A percentile compares a stretch with the other conserved stretches of the same genome.
Evolutionary conservation across 352 stramenopile genomes (phyloP).

Genomic region (Phytophthora fragariae): DNA sequence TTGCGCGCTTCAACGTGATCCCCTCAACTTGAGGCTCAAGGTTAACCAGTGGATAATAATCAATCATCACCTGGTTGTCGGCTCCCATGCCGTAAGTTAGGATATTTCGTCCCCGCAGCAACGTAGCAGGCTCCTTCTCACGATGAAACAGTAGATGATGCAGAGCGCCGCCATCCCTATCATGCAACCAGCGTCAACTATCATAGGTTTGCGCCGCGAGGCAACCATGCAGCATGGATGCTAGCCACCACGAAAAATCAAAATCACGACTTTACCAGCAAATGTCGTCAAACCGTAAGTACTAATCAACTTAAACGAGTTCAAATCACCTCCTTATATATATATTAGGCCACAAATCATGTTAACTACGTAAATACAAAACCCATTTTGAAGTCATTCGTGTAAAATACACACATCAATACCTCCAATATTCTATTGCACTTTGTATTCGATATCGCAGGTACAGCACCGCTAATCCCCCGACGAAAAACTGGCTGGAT

Average conservation of each 20-base stretch:
- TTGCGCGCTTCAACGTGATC: constrained; percentile 26
- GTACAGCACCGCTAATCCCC: constrained; percentile 8
- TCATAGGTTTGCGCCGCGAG: background rate
- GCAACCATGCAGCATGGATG: background rate
- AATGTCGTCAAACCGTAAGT: constrained; percentile 20
- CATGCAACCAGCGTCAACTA: background rate
- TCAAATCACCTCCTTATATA: background rate
- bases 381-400: background rate
- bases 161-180: constrained; percentile 13
- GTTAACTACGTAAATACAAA: background rate
- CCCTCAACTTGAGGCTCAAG: constrained; percentile 1
- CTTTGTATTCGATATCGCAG: constrained; percentile 17
- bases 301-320: constrained; percentile 1
- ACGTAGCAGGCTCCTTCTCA: background rate
- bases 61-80: constrained; percentile 12
- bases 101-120: background rate
- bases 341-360: background rate
- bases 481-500: constrained; percentile 38
- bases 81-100: background rate
- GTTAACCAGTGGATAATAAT: background rate
- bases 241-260: background rate
- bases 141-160: background rate
- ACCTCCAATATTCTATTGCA: constrained; percentile 2
- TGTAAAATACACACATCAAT: background rate
- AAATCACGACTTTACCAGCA: constrained; percentile 22